Evolutionary conservation across 495 filamentous ascomycete species (phyloP), one percentile per base, ranked within the genome.

Genomic region (Melanomma pulvis-pyrius): DNA sequence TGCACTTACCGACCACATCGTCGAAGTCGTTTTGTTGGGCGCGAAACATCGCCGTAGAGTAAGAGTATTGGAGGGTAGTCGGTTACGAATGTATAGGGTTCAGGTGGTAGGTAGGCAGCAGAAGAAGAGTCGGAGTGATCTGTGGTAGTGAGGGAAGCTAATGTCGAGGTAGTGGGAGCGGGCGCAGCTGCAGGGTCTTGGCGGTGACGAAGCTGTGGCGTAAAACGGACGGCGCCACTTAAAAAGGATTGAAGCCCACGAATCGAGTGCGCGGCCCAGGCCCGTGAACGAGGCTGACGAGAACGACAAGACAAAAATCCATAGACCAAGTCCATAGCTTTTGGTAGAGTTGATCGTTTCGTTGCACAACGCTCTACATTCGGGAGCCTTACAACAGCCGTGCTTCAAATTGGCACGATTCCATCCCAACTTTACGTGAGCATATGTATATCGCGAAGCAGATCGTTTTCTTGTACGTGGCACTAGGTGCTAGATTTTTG

Each of bases 11-110:
- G 79, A 93, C 86, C 70, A 88, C 88, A 71, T 92, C 90, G 74
- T 93, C 90, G 67, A 93, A 92, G 28, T 84, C 82, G 77, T 92
- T 93, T 74, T 86, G 84, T 77, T 91, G 90, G 34, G 87, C 83
- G 75, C 90, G 87, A 79, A 93, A 93, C 90, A 93, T 92, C 19
- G 39, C 55, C 15, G 32, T 19, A 17, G 25, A 5, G 13, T 32
- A 6, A n/a, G 1, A 36, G 51, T 34, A n/a, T 5, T 21, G 26
- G 4, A 26, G 9, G 53, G 21, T 57, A 32, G 21, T 41, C 1
- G 21, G 9, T 12, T 44, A 15, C 4, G n/a, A 17, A 44, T 2
- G 4, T 6, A 44, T 36, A n/a, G 39, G 2, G 39, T 44, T 44
- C 17, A n/a, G 17, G 39, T 44, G 17, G 39, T 44, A 3, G 39